phyloP scores from a whole-genome alignment of 1,284 basidiomycete genomes.

The Cutaneotrichosporon arboriforme region DNA sequence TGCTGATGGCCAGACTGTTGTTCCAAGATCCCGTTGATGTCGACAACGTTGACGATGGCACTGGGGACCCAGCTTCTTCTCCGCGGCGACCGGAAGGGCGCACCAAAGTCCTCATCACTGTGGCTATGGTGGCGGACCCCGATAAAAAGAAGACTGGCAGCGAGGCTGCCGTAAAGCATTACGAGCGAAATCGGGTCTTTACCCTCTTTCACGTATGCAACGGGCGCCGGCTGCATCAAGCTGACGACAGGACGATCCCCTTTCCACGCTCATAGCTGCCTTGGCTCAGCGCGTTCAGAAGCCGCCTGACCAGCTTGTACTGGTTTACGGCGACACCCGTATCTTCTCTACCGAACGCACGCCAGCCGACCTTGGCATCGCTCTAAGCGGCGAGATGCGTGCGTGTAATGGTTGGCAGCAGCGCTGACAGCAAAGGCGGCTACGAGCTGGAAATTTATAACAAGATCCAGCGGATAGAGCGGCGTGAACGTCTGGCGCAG shows the following conservation, averaged over 20 bases:
- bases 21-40: not conserved
- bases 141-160: slow-evolving; percentile 15
- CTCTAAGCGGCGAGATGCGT: slow-evolving; percentile 25
- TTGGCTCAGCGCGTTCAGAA: slow-evolving; percentile 23
- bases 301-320: slow-evolving; percentile 24
- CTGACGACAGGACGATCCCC: slow-evolving; percentile 21
- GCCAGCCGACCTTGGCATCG: slow-evolving; percentile 25
- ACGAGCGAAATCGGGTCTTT: slow-evolving; percentile 24
- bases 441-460: slow-evolving; percentile 31
- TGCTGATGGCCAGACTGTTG: not conserved
- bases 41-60: not conserved
- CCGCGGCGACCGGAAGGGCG: not conserved
- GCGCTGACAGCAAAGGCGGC: slow-evolving; percentile 18
- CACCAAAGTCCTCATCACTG: slow-evolving; percentile 15
- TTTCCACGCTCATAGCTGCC: slow-evolving; percentile 16
- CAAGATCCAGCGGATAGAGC: slow-evolving; percentile 12
- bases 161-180: slow-evolving; percentile 25
- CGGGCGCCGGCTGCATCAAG: not conserved
- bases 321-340: slow-evolving; percentile 24
- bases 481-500: not conserved
- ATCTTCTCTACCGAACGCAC: slow-evolving; percentile 20
- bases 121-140: slow-evolving; percentile 33
- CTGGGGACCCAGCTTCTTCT: not conserved
- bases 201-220: slow-evolving; percentile 7
- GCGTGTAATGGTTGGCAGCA: slow-evolving; percentile 5